Evolutionary conservation across 306 rosid species (phyloP).

Genomic region (Begonia masoniana): DNA sequence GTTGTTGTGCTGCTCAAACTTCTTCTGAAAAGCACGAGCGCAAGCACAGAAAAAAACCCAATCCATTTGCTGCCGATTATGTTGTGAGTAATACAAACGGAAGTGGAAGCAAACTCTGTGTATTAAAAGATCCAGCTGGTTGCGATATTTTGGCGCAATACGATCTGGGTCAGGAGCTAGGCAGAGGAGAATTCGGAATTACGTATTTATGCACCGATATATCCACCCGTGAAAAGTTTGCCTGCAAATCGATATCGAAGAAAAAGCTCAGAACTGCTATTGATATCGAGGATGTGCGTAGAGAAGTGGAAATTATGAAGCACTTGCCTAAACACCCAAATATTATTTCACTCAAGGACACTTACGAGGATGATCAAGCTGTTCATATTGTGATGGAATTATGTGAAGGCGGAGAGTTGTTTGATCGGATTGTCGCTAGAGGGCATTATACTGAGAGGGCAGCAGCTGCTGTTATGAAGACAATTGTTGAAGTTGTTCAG

Average conservation of each 20-base stretch:
- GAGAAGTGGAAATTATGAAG: slow-evolving; percentile 49
- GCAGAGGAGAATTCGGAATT: slow-evolving; percentile 47
- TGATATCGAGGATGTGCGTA: slow-evolving; percentile 44
- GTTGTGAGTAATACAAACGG: slow-evolving; percentile 13
- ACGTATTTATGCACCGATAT: slow-evolving; percentile 36
- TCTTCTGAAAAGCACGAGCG: slow-evolving; percentile 17
- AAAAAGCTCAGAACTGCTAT: slow-evolving; percentile 43
- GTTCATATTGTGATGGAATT: slow-evolving; percentile 51
- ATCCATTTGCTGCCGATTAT: slow-evolving; percentile 26
- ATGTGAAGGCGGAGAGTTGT: slow-evolving; percentile 50
- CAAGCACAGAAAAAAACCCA: slow-evolving; percentile 23
- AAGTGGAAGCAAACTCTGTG: slow-evolving; percentile 22
- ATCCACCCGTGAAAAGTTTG: slow-evolving; percentile 24
- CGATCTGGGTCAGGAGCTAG: slow-evolving; percentile 46
- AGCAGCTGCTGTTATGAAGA: slow-evolving; percentile 39
- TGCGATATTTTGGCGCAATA: slow-evolving; percentile 24
- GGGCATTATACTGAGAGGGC: slow-evolving; percentile 58
- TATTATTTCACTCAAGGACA: slow-evolving; percentile 32
- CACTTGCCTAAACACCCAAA: slow-evolving; percentile 34
- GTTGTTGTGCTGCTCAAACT: slow-evolving; percentile 35
- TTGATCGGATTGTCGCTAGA: slow-evolving; percentile 50
- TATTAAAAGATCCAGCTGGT: slow-evolving; percentile 38
- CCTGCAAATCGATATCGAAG: slow-evolving; percentile 54
- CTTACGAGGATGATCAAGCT: slow-evolving; percentile 39
- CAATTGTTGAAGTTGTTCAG: slow-evolving; percentile 49